Conservation (phyloP, 176 grass and related monocot species). For the Areca catechu region DNA sequence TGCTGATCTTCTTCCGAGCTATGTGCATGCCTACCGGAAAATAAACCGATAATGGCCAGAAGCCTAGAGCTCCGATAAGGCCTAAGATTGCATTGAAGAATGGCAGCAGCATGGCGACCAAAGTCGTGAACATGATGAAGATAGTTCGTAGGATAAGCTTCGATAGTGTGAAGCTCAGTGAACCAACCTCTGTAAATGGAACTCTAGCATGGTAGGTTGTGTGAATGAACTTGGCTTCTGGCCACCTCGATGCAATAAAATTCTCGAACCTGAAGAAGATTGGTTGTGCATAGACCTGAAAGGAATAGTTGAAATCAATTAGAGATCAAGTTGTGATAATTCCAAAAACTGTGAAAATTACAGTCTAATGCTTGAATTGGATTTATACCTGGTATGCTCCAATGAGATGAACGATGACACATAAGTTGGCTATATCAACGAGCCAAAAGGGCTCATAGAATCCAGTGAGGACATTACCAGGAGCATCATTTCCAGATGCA, state of each 20-base stretch:
- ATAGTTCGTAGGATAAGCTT: neutral
- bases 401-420: constrained; percentile 86
- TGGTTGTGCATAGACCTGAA: neutral
- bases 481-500: constrained; percentile 70
- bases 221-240: constrained; percentile 1
- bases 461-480: constrained; percentile 70
- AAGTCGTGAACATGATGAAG: constrained; percentile 1
- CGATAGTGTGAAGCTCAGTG: neutral
- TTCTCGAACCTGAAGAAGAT: constrained; percentile 5
- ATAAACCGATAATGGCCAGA: constrained; percentile 12
- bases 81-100: constrained; percentile 17
- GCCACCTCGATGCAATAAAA: neutral
- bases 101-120: constrained; percentile 8
- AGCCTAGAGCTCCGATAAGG: constrained; percentile 6
- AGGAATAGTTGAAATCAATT: no score
- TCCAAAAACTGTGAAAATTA: no score
- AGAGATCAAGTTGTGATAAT: no score
- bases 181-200: no score
- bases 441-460: constrained; percentile 98
- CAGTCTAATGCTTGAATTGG: neutral
- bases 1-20: neutral
- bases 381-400: constrained; percentile 66
- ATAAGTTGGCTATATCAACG: constrained; percentile 82
- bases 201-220: neutral
- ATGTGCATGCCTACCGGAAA: constrained; percentile 18